phyloP scores from a whole-genome alignment of 2,329 filamentous ascomycete genomes.

The Sporothrix curviconia region DNA sequence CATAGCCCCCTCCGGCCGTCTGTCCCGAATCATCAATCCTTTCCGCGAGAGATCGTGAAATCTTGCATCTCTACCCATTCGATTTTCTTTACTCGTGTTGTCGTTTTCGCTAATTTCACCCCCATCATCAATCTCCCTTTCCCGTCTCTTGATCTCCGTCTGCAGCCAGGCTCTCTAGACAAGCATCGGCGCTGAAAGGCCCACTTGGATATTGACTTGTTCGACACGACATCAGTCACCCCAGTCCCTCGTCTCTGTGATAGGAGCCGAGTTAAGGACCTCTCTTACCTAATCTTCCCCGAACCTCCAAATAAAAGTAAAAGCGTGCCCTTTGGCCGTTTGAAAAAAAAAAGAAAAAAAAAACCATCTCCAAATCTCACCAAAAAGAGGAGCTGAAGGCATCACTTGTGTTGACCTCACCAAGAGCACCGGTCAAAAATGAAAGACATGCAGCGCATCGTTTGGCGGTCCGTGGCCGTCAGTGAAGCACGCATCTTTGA shows the following conservation, averaged over 20 bases:
- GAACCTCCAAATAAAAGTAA: not conserved
- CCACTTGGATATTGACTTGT: not conserved
- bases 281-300: no score
- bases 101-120: not conserved
- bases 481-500: constrained; percentile 36
- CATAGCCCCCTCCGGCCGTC: not conserved
- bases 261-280: not conserved
- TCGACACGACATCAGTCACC: not conserved
- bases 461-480: constrained; percentile 28
- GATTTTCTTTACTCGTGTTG: not conserved
- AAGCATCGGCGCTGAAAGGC: constrained; percentile 12
- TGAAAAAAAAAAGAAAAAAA: constrained; percentile 19
- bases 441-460: constrained; percentile 31
- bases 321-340: not conserved
- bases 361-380: constrained; percentile 25
- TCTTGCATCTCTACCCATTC: not conserved
- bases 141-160: not conserved
- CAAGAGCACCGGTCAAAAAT: constrained; percentile 26
- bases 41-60: constrained; percentile 2
- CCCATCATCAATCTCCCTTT: not conserved
- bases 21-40: not conserved
- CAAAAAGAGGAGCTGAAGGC: constrained; percentile 1
- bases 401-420: not conserved
- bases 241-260: not conserved
- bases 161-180: constrained; percentile 2